Base-by-base conservation (phyloP, 768 basidiomycete species). In the Omphalotus guepiniiformis region DNA sequence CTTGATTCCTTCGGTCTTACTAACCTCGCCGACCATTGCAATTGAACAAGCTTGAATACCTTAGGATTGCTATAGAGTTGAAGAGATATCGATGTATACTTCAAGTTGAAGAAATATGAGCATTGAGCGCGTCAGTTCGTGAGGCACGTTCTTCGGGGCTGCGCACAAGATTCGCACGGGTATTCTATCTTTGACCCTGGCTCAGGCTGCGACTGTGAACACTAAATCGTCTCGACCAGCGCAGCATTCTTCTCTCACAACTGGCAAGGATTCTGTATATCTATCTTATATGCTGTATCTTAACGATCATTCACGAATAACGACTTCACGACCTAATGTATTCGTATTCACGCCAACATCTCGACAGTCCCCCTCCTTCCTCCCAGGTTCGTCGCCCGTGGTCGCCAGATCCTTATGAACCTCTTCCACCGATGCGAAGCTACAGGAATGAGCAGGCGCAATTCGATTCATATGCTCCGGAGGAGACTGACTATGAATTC, bases 301-400 rank as follows among this genome's bases (percentile, higher is more conserved):
- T 5, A 9, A 27, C 44, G 6, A 23, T 44, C 5, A 12, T 36
- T 34, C n/a, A 45, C 44, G 34, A 45, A 21, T 16, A 16, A 45
- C 44, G 34, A 45, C 21, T 23, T 28, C 4, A 45, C 42, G 42
- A 44, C 42, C 19, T 44, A 5, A 29, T 21, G 11, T 23, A 37
- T 36, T 36, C 38, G 44, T 45, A 25, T 36, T 45, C 44, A 45
- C 44, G 44, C 18, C 44, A 45, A 37, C 44, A 37, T 45, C 44
- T 45, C 34, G 44, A 37, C 34, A 45, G 44, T 49, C 60, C 67
- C 40, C 62, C 60, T 47, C 75, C 80, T 51, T 76, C 79, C 46
- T 78, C 79, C 19, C 75, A 74, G 39, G 76, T 80, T 58, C 78
- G 76, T 44, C 69, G 81, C 19, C 82, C 82, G 47, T 83, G 82